phyloP scores from a whole-genome alignment of 2,329 filamentous ascomycete species.

The Alternaria panax region DNA sequence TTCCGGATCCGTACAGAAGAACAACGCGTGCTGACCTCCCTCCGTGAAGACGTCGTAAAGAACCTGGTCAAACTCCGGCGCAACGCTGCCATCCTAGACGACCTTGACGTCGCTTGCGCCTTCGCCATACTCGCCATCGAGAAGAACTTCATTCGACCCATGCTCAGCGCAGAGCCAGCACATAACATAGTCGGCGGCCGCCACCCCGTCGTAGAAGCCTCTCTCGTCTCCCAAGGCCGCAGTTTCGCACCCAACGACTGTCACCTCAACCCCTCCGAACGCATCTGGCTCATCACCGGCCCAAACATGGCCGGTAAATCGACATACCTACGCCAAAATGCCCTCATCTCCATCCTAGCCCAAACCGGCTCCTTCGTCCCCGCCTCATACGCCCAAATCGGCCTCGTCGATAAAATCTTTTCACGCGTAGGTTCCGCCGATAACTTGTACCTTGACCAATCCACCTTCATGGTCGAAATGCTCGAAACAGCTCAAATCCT shows the following conservation, averaged over 20 bases:
- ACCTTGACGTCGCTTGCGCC: conserved; percentile 87
- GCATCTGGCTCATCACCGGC: conserved; percentile 72
- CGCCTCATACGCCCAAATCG: conserved; percentile 82
- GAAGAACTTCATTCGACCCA: conserved; percentile 75
- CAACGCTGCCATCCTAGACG: conserved; percentile 90
- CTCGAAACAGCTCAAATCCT: conserved; percentile 92
- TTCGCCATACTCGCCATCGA: conserved; percentile 82
- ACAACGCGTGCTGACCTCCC: conserved; percentile 74
- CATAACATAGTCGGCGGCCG: conserved; percentile 86
- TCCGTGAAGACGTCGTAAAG: conserved; percentile 78
- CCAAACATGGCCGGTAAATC: conserved; percentile 99
- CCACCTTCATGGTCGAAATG: conserved; percentile 99
- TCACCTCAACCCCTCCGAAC: conserved; percentile 78
- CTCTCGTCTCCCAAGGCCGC: conserved; percentile 78
- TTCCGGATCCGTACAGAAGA: conserved; percentile 84
- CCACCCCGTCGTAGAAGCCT: conserved; percentile 90
- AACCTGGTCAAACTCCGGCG: conserved; percentile 86
- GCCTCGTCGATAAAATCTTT: conserved; percentile 95
- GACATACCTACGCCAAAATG: conserved; percentile 95
- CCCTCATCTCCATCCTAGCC: conserved; percentile 89
- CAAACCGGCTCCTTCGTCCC: conserved; percentile 94
- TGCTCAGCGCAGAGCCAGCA: conserved; percentile 67
- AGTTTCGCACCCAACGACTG: conserved; percentile 88
- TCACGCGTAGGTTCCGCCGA: conserved; percentile 88
- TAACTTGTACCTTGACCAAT: conserved; percentile 92